Evolutionary conservation across 768 basidiomycete species (phyloP), one percentile per base, ranked within the genome.

Genomic region (Pleurotus citrinopileatus): DNA sequence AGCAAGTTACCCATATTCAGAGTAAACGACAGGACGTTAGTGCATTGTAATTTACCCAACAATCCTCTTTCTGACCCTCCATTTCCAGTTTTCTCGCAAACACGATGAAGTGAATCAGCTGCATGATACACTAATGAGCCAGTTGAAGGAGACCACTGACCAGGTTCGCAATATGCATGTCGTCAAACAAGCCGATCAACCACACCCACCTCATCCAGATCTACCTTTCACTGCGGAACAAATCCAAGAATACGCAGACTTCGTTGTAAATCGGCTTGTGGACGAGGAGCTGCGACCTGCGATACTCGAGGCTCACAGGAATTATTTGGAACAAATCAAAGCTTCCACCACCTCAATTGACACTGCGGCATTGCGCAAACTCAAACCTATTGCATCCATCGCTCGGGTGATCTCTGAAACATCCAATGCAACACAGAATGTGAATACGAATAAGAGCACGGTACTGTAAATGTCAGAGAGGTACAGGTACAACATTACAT

Each of bases 401-500:
- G 34, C 34, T 4, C 29, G 17, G 23, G 15, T 19, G 13, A 28
- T 51, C 32, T 17, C 48, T 2, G 20, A 29, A 20, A 34, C 15
- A n/a, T 17, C 1, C 20, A 51, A 20, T 23, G 29, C 6, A 15
- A 12, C 48, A 7, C 48, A 51, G n/a, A 32, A 36, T 23, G 43
- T 1, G 17, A n/a, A 12, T 9, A 26, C 17, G 32, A n/a, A n/a
- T 3, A 20, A 36, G 34, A 51, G 15, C 23, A 51, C 29, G 28
- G 27, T 25, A 13, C 7, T 25, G 20, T 44, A 26, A 44, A 20
- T 44, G 8, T 4, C 8, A 22, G n/a, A n/a, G 32, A 36, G 13
- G 20, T 19, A 51, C 32, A 51, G 42, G 37, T 56, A 28, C 23
- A 23, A 50, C 44, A 55, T 50, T 26, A 57, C 51, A 37, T 55